phyloP scores from a whole-genome alignment of 768 basidiomycete species.

The Solioccasus polychromus region DNA sequence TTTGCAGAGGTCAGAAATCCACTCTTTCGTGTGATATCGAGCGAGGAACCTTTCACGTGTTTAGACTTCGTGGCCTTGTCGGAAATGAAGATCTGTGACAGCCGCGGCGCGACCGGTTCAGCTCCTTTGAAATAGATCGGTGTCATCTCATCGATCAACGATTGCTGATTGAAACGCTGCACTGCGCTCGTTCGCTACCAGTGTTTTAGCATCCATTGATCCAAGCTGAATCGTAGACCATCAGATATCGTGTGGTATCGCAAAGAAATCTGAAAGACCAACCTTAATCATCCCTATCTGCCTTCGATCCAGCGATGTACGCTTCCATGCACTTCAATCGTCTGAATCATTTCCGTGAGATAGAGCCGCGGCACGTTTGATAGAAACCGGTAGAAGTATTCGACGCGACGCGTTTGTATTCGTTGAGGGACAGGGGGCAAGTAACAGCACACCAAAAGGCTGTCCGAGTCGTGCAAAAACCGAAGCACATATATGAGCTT shows the following conservation, averaged over 20 bases:
- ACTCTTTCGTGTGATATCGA: neutral
- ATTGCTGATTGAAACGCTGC: conserved; percentile 5
- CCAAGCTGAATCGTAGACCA: neutral
- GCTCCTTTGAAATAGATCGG: conserved; percentile 6
- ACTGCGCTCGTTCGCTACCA: conserved; percentile 9
- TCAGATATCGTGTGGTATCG: neutral
- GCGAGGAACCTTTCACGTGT: neutral
- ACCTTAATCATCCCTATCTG: neutral
- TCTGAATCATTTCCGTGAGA: too few relatives aligned
- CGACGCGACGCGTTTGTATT: too few relatives aligned
- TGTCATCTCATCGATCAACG: conserved; percentile 6
- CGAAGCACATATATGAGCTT: too few relatives aligned
- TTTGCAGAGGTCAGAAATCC: too few relatives aligned
- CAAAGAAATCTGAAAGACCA: too few relatives aligned
- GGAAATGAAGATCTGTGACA: conserved; percentile 8
- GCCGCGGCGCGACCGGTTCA: neutral
- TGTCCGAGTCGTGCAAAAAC: too few relatives aligned
- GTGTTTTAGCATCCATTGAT: conserved; percentile 4
- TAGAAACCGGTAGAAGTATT: too few relatives aligned
- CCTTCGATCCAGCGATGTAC: neutral
- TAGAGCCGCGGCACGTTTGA: too few relatives aligned
- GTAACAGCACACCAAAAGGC: too few relatives aligned
- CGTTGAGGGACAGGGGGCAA: too few relatives aligned
- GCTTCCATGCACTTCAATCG: conserved; percentile 1
- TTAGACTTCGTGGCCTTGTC: neutral